Evolutionary conservation across 169 alveolate species (phyloP).

Genomic region (Amoebophrya sp.): DNA sequence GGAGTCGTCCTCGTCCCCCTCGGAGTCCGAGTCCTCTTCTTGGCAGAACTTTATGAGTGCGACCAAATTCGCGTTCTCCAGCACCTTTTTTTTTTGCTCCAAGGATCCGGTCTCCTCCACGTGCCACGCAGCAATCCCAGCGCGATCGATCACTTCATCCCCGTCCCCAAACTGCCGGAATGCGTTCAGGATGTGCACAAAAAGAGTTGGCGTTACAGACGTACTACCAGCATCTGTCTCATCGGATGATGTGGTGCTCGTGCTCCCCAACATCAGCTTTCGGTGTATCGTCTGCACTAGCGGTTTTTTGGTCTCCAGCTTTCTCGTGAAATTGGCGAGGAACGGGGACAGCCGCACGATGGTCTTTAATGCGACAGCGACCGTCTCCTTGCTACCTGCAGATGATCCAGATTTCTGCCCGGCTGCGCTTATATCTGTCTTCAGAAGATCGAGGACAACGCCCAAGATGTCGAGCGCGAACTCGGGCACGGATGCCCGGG

Average conservation of each 20-base stretch:
- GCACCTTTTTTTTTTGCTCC: too few relatives aligned
- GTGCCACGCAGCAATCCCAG: neutral
- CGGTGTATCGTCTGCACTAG: neutral
- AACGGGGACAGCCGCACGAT: neutral
- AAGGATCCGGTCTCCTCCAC: neutral
- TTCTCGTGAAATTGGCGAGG: neutral
- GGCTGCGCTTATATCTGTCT: too few relatives aligned
- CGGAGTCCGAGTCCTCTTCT: too few relatives aligned
- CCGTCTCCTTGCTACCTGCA: neutral
- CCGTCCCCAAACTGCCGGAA: neutral
- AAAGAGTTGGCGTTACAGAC: neutral
- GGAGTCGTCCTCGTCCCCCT: neutral
- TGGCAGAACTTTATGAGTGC: neutral
- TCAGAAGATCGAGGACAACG: neutral
- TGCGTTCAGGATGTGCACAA: neutral
- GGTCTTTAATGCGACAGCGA: neutral
- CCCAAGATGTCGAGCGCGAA: neutral
- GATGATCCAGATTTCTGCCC: too few relatives aligned
- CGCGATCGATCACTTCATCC: neutral
- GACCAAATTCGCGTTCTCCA: neutral
- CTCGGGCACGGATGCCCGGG: neutral
- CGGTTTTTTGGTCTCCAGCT: neutral
- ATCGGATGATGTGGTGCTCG: too few relatives aligned
- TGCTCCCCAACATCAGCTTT: neutral
- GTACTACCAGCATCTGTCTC: too few relatives aligned